phyloP scores from a whole-genome alignment of 2,329 filamentous ascomycete genomes.

The Colletotrichum graminicola region DNA sequence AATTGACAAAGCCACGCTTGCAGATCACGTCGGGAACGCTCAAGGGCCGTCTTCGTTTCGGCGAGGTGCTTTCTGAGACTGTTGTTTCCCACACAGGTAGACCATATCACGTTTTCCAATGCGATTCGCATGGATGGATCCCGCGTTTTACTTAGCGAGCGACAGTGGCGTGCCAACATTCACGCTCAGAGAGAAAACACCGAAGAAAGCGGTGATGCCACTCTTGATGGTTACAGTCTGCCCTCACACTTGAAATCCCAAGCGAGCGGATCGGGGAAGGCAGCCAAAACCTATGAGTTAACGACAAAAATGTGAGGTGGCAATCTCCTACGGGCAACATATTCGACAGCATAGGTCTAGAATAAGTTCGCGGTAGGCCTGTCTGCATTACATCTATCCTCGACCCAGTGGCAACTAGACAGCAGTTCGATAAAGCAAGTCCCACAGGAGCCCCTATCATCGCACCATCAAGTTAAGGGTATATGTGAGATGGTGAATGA shows the following conservation, averaged over 20 bases:
- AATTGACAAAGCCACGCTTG: background rate
- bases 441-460: background rate
- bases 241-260: background rate
- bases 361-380: background rate
- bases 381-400: background rate
- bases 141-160: background rate
- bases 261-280: background rate
- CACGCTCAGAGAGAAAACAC: background rate
- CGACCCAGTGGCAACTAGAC: background rate
- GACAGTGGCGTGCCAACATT: background rate
- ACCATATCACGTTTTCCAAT: background rate
- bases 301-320: background rate
- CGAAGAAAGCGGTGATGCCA: background rate
- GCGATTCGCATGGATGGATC: background rate
- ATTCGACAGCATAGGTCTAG: background rate
- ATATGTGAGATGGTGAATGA: background rate
- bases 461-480: background rate
- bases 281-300: background rate
- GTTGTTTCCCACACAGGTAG: background rate
- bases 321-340: slow-evolving; percentile 9
- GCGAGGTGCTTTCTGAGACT: background rate
- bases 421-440: background rate
- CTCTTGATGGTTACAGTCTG: background rate
- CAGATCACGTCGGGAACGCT: background rate
- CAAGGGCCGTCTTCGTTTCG: background rate